phyloP scores from a whole-genome alignment of 192 early-diverging fungal species.

The Podila clonocystis region DNA sequence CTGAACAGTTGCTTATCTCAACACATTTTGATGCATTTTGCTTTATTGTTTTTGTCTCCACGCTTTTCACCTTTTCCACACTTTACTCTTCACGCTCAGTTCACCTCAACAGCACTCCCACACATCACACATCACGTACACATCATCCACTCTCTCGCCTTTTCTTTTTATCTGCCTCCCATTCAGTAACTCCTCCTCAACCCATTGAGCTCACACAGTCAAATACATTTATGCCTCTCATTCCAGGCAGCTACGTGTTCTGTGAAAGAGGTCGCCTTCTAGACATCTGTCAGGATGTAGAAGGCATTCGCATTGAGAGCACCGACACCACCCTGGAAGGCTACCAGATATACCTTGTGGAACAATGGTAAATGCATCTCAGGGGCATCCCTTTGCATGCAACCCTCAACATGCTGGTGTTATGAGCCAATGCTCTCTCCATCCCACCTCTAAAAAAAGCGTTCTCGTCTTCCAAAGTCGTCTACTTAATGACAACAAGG shows the following conservation, averaged over 20 bases:
- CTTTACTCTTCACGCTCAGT: no score
- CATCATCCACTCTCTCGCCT: no score
- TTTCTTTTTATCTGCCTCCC: no score
- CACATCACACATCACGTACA: no score
- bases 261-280: constrained; percentile 31
- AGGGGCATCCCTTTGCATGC: background rate
- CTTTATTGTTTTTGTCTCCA: no score
- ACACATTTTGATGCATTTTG: no score
- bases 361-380: constrained; percentile 38
- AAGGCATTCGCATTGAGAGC: constrained; percentile 40
- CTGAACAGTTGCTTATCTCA: no score
- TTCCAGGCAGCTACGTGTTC: constrained; percentile 38
- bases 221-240: constrained; percentile 14
- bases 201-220: background rate
- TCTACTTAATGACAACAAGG: no score
- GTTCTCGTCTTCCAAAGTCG: no score
- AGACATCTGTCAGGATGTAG: constrained; percentile 30
- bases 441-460: background rate
- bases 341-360: constrained; percentile 50
- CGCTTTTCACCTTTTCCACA: no score
- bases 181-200: background rate
- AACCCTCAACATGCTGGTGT: background rate
- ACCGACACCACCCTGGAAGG: constrained; percentile 27
- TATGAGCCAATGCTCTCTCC: background rate
- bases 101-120: no score